Evolutionary conservation across 2,329 filamentous ascomycete species (phyloP), one percentile per base, ranked within the genome.

Genomic region (Gliomastix tumulicola): DNA sequence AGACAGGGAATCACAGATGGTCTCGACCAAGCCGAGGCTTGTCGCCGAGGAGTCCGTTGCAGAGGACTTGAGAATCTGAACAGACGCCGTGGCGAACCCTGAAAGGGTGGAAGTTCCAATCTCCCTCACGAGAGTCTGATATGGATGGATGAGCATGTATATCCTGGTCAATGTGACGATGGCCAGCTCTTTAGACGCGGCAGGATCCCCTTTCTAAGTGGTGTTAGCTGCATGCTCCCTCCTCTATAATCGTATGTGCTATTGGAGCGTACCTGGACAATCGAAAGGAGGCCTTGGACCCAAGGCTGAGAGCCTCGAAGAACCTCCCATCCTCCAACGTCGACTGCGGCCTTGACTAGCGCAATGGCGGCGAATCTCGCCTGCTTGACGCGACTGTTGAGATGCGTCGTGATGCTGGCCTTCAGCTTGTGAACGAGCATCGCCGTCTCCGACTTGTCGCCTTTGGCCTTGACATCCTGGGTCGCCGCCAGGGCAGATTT

Each of bases 101-200:
- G 86, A 79, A 16, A 96, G 65, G 4, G 79, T 85, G 4, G 88
- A 88, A 0, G 88, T 94, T 2, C 85, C 89, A 42, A 96, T 86
- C 55, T 96, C 89, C 48, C 90, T 76, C 31, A 90, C 71, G 36
- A 96, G 68, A 8, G 87, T 92, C 41, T 84, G 86, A 53, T 88
- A 88, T 25, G 82, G 78, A 52, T 88, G 85, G 28, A 89, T 83
- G 23, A 92, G 74, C 47, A 79, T 73, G 62, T 92, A 96, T 47
- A 96, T 88, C 51, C 84, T 82, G 16, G 85, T 84, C 42, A 96
- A 65, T 12, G 85, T 78, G 42, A 92, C 74, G 34, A 95, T 68
- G 46, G 77, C 78, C 40, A 96, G 60, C 54, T 84, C 84, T 54
- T 92, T 94, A 22, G 80, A 80, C 5, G 82, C 76, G 7, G 74